Conservation (phyloP, 2,329 filamentous ascomycete genomes). For the Paraphaeosphaeria minitans region DNA sequence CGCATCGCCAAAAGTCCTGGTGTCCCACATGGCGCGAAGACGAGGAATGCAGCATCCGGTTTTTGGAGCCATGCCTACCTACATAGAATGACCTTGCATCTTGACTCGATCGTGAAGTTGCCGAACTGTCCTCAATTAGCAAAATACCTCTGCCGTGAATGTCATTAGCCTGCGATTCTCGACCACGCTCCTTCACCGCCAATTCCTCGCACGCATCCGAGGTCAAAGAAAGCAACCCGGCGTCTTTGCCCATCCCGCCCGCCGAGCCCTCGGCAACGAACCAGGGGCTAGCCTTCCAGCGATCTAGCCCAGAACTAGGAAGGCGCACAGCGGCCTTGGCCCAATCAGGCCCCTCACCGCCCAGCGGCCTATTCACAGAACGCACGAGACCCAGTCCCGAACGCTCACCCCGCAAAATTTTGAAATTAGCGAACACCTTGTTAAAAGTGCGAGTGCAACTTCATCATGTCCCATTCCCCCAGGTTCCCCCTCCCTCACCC, state of each 20-base stretch:
- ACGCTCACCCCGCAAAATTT: constrained; percentile 30
- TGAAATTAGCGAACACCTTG: constrained; percentile 17
- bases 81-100: background rate
- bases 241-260: background rate
- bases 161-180: background rate
- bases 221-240: constrained; percentile 1
- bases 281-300: background rate
- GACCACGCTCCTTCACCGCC: background rate
- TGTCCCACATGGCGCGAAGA: background rate
- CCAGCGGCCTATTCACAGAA: constrained; percentile 19
- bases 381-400: constrained; percentile 26
- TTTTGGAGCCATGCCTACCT: background rate
- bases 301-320: constrained; percentile 15
- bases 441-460: constrained; percentile 23
- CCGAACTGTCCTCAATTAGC: background rate
- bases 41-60: background rate
- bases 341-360: constrained; percentile 22
- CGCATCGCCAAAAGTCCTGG: too few species aligned
- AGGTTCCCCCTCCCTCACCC: background rate
- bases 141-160: background rate
- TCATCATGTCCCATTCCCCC: constrained; percentile 15
- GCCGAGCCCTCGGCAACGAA: constrained; percentile 4
- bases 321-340: constrained; percentile 13
- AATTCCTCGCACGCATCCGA: background rate
- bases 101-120: background rate